Base-by-base conservation (phyloP, 2,329 filamentous ascomycete species). In the Fusarium sp. region DNA sequence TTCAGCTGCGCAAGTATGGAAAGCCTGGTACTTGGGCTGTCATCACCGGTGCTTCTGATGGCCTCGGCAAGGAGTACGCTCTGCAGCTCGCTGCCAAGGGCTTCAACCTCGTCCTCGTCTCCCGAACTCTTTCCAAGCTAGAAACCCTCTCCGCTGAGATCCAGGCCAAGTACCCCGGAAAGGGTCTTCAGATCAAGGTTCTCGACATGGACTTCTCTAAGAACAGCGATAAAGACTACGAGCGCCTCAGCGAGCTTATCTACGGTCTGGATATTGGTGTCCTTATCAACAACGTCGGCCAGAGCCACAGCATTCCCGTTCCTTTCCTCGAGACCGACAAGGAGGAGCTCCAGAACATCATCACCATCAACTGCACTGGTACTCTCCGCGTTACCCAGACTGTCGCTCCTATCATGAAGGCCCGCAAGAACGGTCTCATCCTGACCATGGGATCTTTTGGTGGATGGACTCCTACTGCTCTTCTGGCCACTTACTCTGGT, bases 391-490 rank as follows among this genome's bases (percentile, higher is more conserved):
- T 94, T 55, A 99, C 96, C 0, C 90, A 95, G 78, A 85, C 95
- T 50, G 86, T 99, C 43, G 91, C 92, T 1, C 94, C 96, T 0
- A 89, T 92, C 64, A 94, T 99, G 89, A 88, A 92, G 64, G 86
- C 91, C 78, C 92, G 94, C 76, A 93, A 92, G 82, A 89, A 90
- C 60, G 96, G 97, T 25, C 86, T 99, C 37, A 93, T 99, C 76
- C 85, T 99, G 58, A 99, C 95, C 62, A 98, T 99, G 94, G 96
- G 95, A 48, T 98, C 94, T 13, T 97, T 98, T 78, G 96, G 92
- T 67, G 97, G 96, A 72, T 91, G 97, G 82, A 89, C 96, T 66
- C 96, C 96, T 10, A 97, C 93, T 1, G 94, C 97, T 8, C 90
- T 96, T 57, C 88, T 99, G 46, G 96, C 96, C 14, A 98, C 96